These are phyloP conservation scores for Ascoidea asiatica DNA, from an alignment of 805 yeast genomes.

Conservation along the genomic window DNA sequence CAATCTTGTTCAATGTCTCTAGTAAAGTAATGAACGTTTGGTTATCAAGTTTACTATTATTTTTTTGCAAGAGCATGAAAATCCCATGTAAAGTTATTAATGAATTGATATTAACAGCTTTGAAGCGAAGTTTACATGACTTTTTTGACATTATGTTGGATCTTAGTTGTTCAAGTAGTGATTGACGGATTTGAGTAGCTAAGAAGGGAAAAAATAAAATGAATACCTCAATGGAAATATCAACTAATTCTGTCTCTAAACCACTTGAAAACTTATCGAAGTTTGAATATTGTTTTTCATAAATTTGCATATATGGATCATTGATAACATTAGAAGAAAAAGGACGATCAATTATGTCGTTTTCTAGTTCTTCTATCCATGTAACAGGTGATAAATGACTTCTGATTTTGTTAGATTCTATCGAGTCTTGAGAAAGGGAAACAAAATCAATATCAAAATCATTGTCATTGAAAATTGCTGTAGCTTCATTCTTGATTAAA, in stretches of 20 bases:
- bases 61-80: constrained; percentile 14
- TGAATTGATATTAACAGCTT: constrained; percentile 46
- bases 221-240: constrained; percentile 66
- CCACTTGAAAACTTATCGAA: constrained; percentile 24
- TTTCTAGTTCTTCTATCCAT: constrained; percentile 13
- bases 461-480: background rate
- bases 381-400: constrained; percentile 16
- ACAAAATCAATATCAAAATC: constrained; percentile 10
- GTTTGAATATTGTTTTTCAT: constrained; percentile 21
- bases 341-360: constrained; percentile 11
- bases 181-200: constrained; percentile 69
- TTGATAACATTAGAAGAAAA: constrained; percentile 7
- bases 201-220: constrained; percentile 57
- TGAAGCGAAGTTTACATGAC: constrained; percentile 13
- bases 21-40: constrained; percentile 30
- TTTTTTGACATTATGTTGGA: constrained; percentile 32
- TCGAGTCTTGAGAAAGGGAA: constrained; percentile 13
- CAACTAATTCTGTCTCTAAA: constrained; percentile 45
- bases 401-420: constrained; percentile 19
- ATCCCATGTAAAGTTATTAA: constrained; percentile 51
- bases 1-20: constrained; percentile 35
- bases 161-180: constrained; percentile 72
- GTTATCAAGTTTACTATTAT: constrained; percentile 15
- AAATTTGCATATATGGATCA: constrained; percentile 11
- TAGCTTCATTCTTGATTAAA: background rate